These are phyloP conservation scores for Zygosaccharomyces siamensis DNA, from an alignment of 805 yeast species.

Conservation along the genomic window DNA sequence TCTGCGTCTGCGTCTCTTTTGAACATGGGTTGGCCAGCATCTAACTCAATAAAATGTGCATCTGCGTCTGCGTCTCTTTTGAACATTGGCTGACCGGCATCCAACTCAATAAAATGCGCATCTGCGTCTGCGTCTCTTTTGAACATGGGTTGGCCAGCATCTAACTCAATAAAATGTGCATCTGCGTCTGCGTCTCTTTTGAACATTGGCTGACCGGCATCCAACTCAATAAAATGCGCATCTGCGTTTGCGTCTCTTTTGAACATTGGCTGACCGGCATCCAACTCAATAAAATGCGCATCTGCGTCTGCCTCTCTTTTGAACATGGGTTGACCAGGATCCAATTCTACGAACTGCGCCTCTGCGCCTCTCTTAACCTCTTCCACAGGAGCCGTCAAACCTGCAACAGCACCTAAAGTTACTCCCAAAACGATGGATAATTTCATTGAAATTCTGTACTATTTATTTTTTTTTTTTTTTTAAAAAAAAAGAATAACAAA, in stretches of 20 bases:
- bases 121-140: slow-evolving; percentile 22
- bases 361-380: slow-evolving; percentile 23
- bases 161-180: slow-evolving; percentile 23
- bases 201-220: slow-evolving; percentile 27
- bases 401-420: slow-evolving; percentile 1
- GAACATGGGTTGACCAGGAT: slow-evolving; percentile 26
- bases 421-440: slow-evolving; percentile 7
- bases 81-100: slow-evolving; percentile 27
- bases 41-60: slow-evolving; percentile 27
- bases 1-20: slow-evolving; percentile 32
- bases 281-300: slow-evolving; percentile 29
- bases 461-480: no score
- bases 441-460: no score
- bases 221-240: slow-evolving; percentile 26
- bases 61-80: slow-evolving; percentile 27
- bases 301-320: slow-evolving; percentile 28
- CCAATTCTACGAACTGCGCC: slow-evolving; percentile 26
- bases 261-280: slow-evolving; percentile 28
- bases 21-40: slow-evolving; percentile 28
- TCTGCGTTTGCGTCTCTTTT: slow-evolving; percentile 32
- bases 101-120: slow-evolving; percentile 28
- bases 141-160: slow-evolving; percentile 28
- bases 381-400: slow-evolving; percentile 23
- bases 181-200: slow-evolving; percentile 28
- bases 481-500: neutral